A percentile compares a stretch with the other conserved stretches of the same genome.
Conservation (phyloP, 2,329 filamentous ascomycete genomes). For the Cercospora sojina region DNA sequence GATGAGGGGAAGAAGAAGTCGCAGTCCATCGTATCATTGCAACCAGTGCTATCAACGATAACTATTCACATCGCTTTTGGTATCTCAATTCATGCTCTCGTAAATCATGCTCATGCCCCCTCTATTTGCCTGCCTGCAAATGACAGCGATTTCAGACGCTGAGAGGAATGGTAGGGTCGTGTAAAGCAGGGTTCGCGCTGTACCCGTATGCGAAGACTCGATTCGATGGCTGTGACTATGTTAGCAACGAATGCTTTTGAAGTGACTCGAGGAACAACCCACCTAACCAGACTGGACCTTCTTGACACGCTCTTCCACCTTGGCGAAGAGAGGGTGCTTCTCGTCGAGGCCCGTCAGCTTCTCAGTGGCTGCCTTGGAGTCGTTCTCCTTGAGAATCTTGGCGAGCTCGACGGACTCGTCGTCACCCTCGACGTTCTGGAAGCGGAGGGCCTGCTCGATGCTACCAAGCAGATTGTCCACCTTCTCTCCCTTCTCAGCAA, state of each 20-base stretch:
- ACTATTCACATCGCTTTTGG: constrained; percentile 10
- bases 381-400: constrained; percentile 74
- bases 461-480: constrained; percentile 74
- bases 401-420: constrained; percentile 85
- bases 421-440: constrained; percentile 91
- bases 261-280: background rate
- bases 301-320: constrained; percentile 74
- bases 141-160: background rate
- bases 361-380: constrained; percentile 70
- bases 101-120: constrained; percentile 8
- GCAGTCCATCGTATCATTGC: constrained; percentile 7
- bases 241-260: background rate
- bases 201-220: constrained; percentile 1
- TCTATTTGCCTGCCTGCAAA: constrained; percentile 4
- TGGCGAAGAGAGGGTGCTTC: constrained; percentile 72
- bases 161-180: background rate
- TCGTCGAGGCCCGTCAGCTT: constrained; percentile 80
- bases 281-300: constrained; percentile 63
- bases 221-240: constrained; percentile 4
- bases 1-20: background rate
- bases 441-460: constrained; percentile 88
- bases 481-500: constrained; percentile 76
- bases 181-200: background rate
- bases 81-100: constrained; percentile 16
- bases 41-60: constrained; percentile 15